Evolutionary conservation across 352 stramenopile genomes (phyloP).

Genomic region (Globisporangium barbulae): DNA sequence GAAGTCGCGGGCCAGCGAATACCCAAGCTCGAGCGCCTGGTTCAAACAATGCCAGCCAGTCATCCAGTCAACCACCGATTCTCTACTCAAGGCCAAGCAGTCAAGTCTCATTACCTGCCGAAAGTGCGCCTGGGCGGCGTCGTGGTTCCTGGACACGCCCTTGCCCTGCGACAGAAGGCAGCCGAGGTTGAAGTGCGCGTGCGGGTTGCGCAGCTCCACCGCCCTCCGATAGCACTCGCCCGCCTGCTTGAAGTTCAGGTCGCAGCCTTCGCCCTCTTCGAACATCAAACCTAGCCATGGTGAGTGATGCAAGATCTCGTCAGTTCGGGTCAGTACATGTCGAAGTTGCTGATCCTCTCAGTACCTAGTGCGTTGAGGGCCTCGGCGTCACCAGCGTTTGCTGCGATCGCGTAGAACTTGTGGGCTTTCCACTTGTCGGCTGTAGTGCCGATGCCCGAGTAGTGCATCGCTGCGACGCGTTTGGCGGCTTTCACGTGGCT

Average conservation of each 20-base stretch:
- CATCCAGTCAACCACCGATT: background rate
- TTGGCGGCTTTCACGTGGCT: constrained; percentile 43
- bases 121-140: constrained; percentile 63
- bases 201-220: constrained; percentile 36
- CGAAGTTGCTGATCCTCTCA: background rate
- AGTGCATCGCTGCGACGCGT: constrained; percentile 58
- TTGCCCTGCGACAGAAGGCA: constrained; percentile 63
- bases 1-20: constrained; percentile 55
- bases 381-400: constrained; percentile 42
- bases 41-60: background rate
- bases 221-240: constrained; percentile 53
- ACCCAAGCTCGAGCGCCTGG: constrained; percentile 53
- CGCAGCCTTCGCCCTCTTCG: constrained; percentile 74
- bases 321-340: background rate
- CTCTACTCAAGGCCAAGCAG: background rate
- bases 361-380: constrained; percentile 70
- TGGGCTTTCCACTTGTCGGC: constrained; percentile 50
- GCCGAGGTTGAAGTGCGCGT: constrained; percentile 79
- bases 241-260: constrained; percentile 58
- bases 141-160: constrained; percentile 49
- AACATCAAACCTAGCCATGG: constrained; percentile 50
- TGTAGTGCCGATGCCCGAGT: constrained; percentile 48
- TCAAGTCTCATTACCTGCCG: constrained; percentile 24
- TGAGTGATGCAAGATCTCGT: background rate
- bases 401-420: constrained; percentile 55